These are phyloP conservation scores for Dactylellina haptotyla DNA, from an alignment of 2,329 filamentous ascomycete genomes.

Conservation along the genomic window DNA sequence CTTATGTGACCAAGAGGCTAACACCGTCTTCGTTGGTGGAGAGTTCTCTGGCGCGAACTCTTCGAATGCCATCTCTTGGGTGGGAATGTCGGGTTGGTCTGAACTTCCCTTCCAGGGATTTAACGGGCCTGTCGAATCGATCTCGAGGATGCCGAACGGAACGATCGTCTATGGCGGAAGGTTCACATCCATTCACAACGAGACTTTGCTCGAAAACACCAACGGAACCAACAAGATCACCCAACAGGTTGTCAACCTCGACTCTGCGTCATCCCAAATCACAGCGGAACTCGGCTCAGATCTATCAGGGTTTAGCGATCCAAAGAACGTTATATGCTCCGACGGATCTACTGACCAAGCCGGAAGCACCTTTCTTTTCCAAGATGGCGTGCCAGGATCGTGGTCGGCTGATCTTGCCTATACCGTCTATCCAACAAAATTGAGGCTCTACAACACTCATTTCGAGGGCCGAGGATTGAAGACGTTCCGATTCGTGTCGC, in stretches of 20 bases:
- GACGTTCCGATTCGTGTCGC: conserved; percentile 84
- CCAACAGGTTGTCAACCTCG: conserved; percentile 81
- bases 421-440: conserved; percentile 84
- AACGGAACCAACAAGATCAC: conserved; percentile 64
- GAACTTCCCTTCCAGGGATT: conserved; percentile 92
- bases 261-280: conserved; percentile 73
- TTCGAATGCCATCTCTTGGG: conserved; percentile 89
- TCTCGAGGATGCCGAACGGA: conserved; percentile 79
- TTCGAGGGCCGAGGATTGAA: conserved; percentile 85
- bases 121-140: conserved; percentile 89
- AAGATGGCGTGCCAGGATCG: conserved; percentile 75
- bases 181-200: conserved; percentile 88
- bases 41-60: conserved; percentile 82
- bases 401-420: conserved; percentile 87
- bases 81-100: conserved; percentile 73
- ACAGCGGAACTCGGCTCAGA: conserved; percentile 72
- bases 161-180: conserved; percentile 91
- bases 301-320: conserved; percentile 75
- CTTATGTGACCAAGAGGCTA: conserved; percentile 79
- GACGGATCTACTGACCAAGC: conserved; percentile 70
- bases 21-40: conserved; percentile 90
- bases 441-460: conserved; percentile 88
- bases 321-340: conserved; percentile 82
- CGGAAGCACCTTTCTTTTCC: conserved; percentile 80
- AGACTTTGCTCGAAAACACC: conserved; percentile 72